These are phyloP conservation scores for Scheffersomyces lignicola DNA, from an alignment of 1,139 yeast species.

Conservation along the genomic window DNA sequence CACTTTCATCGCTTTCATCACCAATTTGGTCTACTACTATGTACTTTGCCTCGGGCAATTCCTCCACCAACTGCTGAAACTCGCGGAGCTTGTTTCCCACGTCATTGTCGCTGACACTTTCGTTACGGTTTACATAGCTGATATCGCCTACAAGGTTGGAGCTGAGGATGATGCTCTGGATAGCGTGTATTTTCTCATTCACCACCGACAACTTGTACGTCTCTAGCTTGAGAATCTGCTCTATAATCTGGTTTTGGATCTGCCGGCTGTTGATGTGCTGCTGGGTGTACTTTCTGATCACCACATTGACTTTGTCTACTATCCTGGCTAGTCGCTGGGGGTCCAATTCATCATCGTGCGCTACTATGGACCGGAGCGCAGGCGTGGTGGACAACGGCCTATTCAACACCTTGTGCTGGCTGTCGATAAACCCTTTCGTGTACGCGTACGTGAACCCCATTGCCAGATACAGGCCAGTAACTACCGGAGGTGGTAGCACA, in stretches of 20 bases:
- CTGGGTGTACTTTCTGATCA: slow-evolving; percentile 29
- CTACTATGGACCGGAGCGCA: slow-evolving; percentile 14
- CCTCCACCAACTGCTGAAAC: slow-evolving; percentile 24
- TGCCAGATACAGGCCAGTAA: background rate
- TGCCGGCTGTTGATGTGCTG: slow-evolving; percentile 27
- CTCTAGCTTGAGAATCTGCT: slow-evolving; percentile 38
- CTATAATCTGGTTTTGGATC: slow-evolving; percentile 35
- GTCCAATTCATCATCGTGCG: slow-evolving; percentile 12
- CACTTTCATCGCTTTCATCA: slow-evolving; percentile 9
- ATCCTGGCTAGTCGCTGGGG: slow-evolving; percentile 23
- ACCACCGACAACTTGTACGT: slow-evolving; percentile 27
- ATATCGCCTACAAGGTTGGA: slow-evolving; percentile 14
- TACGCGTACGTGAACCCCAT: slow-evolving; percentile 23
- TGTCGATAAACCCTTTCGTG: slow-evolving; percentile 32
- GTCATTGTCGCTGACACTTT: background rate
- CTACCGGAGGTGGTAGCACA: background rate
- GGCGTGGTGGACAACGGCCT: slow-evolving; percentile 23
- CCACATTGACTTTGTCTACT: slow-evolving; percentile 27
- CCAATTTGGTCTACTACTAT: slow-evolving; percentile 17
- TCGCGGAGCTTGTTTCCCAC: slow-evolving; percentile 14
- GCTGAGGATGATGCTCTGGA: background rate
- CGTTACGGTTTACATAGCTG: slow-evolving; percentile 13
- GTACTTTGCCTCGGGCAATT: slow-evolving; percentile 37
- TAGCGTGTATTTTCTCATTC: slow-evolving; percentile 23
- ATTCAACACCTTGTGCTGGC: slow-evolving; percentile 24